Percentiles rank a stretch among this genome's conserved stretches.
These are phyloP conservation scores for Lithocarpus polystachyus DNA, from an alignment of 306 rosid genomes.

Conservation along the genomic window DNA sequence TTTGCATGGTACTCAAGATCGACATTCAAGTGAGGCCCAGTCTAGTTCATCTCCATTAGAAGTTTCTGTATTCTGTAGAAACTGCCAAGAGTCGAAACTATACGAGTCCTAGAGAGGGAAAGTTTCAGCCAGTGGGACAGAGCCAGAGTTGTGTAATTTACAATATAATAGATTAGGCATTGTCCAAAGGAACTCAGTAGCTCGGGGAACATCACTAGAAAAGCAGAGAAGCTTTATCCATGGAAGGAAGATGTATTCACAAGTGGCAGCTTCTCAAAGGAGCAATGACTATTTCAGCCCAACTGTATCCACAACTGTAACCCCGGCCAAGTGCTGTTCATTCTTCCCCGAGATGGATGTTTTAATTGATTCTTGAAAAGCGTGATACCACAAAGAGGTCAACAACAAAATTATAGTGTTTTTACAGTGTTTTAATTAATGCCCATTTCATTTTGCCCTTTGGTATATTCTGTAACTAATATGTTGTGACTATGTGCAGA, in stretches of 20 bases:
- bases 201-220: slow-evolving; percentile 54
- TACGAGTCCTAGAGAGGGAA: too few relatives aligned
- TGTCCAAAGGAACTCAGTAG: slow-evolving; percentile 55
- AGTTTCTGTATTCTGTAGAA: too few relatives aligned
- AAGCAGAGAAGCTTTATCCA: slow-evolving; percentile 74
- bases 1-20: too few relatives aligned
- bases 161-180: slow-evolving; percentile 76
- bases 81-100: too few relatives aligned
- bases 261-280: slow-evolving; percentile 78
- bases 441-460: too few relatives aligned
- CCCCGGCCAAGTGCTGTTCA: slow-evolving; percentile 71
- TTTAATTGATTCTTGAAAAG: slow-evolving; percentile 35
- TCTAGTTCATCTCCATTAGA: slow-evolving; percentile 69
- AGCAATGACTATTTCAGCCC: slow-evolving; percentile 93
- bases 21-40: slow-evolving; percentile 51
- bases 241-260: slow-evolving; percentile 83
- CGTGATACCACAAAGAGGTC: too few relatives aligned
- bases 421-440: too few relatives aligned
- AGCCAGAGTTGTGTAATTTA: slow-evolving; percentile 92
- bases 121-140: slow-evolving; percentile 79
- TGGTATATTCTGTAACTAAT: too few relatives aligned
- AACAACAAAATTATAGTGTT: too few relatives aligned
- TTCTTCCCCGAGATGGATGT: slow-evolving; percentile 94
- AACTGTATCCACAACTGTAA: slow-evolving; percentile 87
- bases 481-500: too few relatives aligned